Evolutionary conservation across 345 rosid genomes (phyloP).

Genomic region (Lenwebbia sp.): DNA sequence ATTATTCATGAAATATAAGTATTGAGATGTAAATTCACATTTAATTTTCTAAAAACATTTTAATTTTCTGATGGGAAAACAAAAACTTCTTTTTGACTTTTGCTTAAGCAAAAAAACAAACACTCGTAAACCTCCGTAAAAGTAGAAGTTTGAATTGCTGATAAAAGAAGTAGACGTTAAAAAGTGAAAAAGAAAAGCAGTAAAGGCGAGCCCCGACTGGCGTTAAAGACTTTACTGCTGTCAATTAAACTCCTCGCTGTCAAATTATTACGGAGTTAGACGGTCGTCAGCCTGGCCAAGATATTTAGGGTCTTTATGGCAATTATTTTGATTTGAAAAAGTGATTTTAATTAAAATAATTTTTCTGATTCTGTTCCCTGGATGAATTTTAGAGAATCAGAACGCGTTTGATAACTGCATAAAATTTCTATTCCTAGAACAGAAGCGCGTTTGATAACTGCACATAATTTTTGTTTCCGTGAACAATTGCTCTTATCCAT

Average conservation of each 20-base stretch:
- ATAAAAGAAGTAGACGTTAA: background rate
- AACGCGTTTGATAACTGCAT: no score
- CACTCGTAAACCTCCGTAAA: background rate
- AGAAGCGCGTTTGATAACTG: no score
- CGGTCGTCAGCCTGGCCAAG: background rate
- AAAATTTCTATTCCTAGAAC: no score
- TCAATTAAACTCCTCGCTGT: background rate
- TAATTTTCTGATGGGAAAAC: background rate
- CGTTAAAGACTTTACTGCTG: background rate
- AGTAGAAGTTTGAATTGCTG: background rate
- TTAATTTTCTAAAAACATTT: background rate
- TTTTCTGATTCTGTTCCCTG: no score
- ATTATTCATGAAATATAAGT: no score
- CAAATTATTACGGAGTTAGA: background rate
- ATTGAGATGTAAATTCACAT: no score
- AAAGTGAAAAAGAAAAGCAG: background rate
- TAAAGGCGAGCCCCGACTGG: background rate
- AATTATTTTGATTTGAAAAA: no score
- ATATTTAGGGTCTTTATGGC: no score
- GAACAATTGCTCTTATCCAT: no score
- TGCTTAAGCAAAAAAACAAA: background rate
- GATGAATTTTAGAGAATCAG: no score
- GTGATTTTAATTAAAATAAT: no score
- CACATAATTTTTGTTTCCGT: no score
- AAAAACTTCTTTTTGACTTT: background rate